phyloP scores from a whole-genome alignment of 495 filamentous ascomycete genomes.

The Aspergillus carlsbadensis region DNA sequence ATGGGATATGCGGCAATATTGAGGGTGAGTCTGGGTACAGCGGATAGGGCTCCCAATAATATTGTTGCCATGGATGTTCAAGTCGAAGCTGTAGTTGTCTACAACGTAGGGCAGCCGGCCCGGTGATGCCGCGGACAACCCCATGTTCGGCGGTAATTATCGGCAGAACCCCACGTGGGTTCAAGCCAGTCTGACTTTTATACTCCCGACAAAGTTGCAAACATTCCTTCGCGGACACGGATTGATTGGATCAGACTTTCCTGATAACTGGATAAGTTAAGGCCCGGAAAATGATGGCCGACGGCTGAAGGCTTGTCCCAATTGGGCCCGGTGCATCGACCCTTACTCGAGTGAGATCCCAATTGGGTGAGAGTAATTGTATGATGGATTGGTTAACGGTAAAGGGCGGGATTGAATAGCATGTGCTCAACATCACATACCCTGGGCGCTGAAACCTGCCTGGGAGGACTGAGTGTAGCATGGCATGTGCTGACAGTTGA shows the following conservation, averaged over 20 bases:
- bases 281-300: background rate
- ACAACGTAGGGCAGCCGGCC: background rate
- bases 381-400: background rate
- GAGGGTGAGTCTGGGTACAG: slow-evolving; percentile 13
- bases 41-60: background rate
- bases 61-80: background rate
- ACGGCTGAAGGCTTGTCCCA: background rate
- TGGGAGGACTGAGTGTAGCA: too few relatives aligned
- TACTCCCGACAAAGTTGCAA: too few relatives aligned
- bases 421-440: slow-evolving; percentile 1
- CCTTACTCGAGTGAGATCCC: background rate
- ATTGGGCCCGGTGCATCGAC: slow-evolving; percentile 7
- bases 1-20: slow-evolving; percentile 40
- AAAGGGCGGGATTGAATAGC: background rate
- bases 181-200: background rate
- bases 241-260: background rate
- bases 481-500: too few relatives aligned
- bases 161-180: background rate
- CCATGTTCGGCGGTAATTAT: too few relatives aligned
- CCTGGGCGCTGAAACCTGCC: too few relatives aligned
- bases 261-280: slow-evolving; percentile 1
- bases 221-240: too few relatives aligned
- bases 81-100: background rate
- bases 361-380: slow-evolving; percentile 5
- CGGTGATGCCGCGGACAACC: background rate